Evolutionary conservation across 345 rosid species (phyloP), one percentile per base, ranked within the genome.

Genomic region (Citrus australasica): DNA sequence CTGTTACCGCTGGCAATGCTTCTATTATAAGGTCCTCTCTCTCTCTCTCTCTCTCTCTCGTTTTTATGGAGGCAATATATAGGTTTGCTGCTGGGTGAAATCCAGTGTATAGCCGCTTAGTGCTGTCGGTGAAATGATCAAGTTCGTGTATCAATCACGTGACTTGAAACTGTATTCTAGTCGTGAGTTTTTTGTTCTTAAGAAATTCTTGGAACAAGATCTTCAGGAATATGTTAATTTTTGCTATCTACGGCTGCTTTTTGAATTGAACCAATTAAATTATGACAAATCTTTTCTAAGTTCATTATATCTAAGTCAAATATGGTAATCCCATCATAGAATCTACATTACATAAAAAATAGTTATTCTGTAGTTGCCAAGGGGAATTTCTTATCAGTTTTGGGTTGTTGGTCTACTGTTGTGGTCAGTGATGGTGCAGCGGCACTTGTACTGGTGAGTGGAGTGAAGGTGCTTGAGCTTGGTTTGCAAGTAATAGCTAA

Each of bases 1-100:
- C 98, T 37, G 94, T 96, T 79, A 96, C 98, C 25, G 98, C 99
- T 11, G 98, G 98, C 79, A 96, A 96, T 90, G 98, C 99, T 82
- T 94, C 99, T 80, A 91, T 84, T 84, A 94, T 91, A 88, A 94
- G 97, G 99, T 95, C 51, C 78, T 69, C 77, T 75, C 70, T 79
- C 25, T 25, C 25, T 25, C 62, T 63, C 65, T 74, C 51, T 73
- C 70, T 78, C 62, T 63, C 60, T 74, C 38, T 40, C 3, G 8
- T 40, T 60, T 60, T 62, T 61, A 38, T 74, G 58, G 33, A 74
- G 28, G 38, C 37, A 27, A 72, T 59, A 8, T 13, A 38, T 17
- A 40, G 32, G 35, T 61, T 40, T 25, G 21, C 32, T 74, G 56
- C 58, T 73, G 67, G 21, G 7, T 33, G 35, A 69, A 69, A 40